A percentile compares a stretch with the other conserved stretches of the same genome.
These are phyloP conservation scores for Russula dissimulans DNA, from an alignment of 768 basidiomycete species.

Conservation along the genomic window DNA sequence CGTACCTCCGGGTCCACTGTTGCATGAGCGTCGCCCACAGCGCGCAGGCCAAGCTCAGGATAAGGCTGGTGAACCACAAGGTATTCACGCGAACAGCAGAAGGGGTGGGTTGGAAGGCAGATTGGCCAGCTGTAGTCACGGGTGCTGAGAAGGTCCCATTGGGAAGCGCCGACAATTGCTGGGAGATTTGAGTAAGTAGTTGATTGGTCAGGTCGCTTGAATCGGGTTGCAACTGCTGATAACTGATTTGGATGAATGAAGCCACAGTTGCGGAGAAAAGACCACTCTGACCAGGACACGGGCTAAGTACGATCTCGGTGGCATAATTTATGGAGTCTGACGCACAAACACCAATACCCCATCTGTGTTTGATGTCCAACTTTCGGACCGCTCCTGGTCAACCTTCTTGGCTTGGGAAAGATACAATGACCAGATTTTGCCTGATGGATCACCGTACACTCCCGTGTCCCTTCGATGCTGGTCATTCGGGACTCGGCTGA, in stretches of 20 bases:
- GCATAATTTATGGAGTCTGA: neutral
- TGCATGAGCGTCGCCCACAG: conserved; percentile 18
- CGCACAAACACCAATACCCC: conserved; percentile 16
- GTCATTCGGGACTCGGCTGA: neutral
- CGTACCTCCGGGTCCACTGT: conserved; percentile 15
- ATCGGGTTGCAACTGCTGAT: conserved; percentile 15
- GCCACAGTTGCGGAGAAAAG: conserved; percentile 23
- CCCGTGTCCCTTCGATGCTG: neutral
- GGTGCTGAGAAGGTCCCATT: neutral
- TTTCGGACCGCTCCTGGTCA: conserved; percentile 12
- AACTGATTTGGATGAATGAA: conserved; percentile 19
- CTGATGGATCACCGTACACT: neutral
- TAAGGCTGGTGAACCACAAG: conserved; percentile 14
- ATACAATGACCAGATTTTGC: conserved; percentile 15
- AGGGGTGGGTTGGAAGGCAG: neutral
- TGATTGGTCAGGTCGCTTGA: conserved; percentile 2
- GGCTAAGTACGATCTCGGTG: neutral
- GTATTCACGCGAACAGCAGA: conserved; percentile 13
- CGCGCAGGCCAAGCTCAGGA: conserved; percentile 9
- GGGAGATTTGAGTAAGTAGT: conserved; percentile 15
- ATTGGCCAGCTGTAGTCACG: neutral
- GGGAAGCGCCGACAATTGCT: neutral
- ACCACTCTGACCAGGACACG: conserved; percentile 16
- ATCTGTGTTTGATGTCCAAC: conserved; percentile 17
- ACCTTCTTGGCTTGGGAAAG: conserved; percentile 4